Base-by-base conservation (phyloP, 345 rosid species). In the Brassica cretica region DNA sequence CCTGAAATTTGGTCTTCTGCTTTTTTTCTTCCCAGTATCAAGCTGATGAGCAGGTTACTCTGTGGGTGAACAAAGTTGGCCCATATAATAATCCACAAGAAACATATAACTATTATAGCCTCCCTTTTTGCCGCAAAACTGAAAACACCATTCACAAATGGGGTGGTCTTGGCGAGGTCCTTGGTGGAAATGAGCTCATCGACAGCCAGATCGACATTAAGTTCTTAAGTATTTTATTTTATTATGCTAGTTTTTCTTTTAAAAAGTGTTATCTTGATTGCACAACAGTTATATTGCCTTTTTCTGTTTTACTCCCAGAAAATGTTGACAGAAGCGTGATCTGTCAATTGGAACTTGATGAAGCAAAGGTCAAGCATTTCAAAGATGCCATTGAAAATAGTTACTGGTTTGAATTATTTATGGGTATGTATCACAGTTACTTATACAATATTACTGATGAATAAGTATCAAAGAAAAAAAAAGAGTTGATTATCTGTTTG, bases 71-170 rank as follows among this genome's bases (percentile, higher is more conserved):
- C 78, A 94, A 94, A 77, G 97, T 91, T 80, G 98, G 98, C 27
- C 98, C 98, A 18, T 94, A 94, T 78, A 94, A 94, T 81, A 94
- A 94, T 75, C 98, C 98, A n/a, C 98, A 94, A 83, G 98, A 94
- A 86, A 94, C 97, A 8, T 94, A 94, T 83, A 94, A 94, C 85
- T 94, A 94, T 79, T 90, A 90, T 85, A 88, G 93, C 83, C 97
- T 94, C 78, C 97, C 98, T 4, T 94, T 87, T 84, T 94, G 98
- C 77, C 90, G 80, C 62, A 83, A 80, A 24, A 61, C 84, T 76
- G 81, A 70, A 15, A 86, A 80, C 85, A 68, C 19, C 66, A 11
- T 70, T 77, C 98, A 94, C 85, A 94, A 94, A 81, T 94, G 97
- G 98, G 98, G 94, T 82, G 98, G 97, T 60, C 97, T 94, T 77